phyloP scores from a whole-genome alignment of 2,329 filamentous ascomycete species.

The Sarocladium brachiariae region DNA sequence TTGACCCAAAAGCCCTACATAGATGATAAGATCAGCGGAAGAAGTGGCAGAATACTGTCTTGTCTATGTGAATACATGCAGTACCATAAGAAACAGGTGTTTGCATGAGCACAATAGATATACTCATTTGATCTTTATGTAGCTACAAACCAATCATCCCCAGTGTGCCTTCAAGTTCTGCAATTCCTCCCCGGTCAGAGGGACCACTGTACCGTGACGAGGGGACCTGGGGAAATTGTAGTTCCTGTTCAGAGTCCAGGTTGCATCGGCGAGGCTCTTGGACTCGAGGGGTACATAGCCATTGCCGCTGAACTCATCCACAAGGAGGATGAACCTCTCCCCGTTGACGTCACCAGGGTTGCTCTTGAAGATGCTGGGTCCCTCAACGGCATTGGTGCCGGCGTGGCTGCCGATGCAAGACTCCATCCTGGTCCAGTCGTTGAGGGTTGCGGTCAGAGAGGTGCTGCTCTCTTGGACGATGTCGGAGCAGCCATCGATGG shows the following conservation, averaged over 20 bases:
- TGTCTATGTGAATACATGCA: too few species aligned
- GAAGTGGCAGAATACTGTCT: too few species aligned
- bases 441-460: constrained; percentile 30
- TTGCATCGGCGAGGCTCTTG: constrained; percentile 34
- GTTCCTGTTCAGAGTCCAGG: constrained; percentile 34
- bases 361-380: constrained; percentile 44
- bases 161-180: not conserved
- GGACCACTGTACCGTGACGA: constrained; percentile 42
- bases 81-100: too few species aligned
- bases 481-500: constrained; percentile 38
- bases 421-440: constrained; percentile 33
- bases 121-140: too few species aligned
- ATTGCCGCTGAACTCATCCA: constrained; percentile 44
- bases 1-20: not conserved
- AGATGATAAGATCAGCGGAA: too few species aligned
- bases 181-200: constrained; percentile 38
- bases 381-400: constrained; percentile 41
- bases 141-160: not conserved
- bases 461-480: constrained; percentile 41
- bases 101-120: too few species aligned
- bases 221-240: constrained; percentile 38
- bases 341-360: constrained; percentile 43
- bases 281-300: constrained; percentile 46
- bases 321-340: constrained; percentile 48
- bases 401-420: constrained; percentile 42